A percentile compares a stretch with the other conserved stretches of the same genome.
phyloP scores from a whole-genome alignment of 345 rosid genomes.

The Gossypium anomalum region DNA sequence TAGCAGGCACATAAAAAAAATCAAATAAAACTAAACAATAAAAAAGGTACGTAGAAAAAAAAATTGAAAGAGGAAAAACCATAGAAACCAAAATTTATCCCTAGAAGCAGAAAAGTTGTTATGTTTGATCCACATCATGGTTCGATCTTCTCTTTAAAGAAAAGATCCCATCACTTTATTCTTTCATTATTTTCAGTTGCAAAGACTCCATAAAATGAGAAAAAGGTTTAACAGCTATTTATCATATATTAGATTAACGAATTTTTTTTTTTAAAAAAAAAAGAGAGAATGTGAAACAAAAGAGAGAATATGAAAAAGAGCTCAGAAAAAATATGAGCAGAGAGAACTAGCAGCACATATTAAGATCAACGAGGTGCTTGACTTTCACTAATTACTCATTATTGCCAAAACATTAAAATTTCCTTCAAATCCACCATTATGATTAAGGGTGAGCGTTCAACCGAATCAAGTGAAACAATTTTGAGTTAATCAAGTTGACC shows the following conservation, averaged over 20 bases:
- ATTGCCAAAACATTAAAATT: conserved; percentile 16
- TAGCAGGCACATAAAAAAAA: too few species aligned
- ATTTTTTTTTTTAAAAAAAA: too few species aligned
- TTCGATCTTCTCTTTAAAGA: conserved; percentile 9
- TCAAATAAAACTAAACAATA: too few species aligned
- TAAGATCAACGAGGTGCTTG: conserved; percentile 55
- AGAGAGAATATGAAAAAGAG: conserved; percentile 1
- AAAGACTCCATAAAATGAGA: not conserved
- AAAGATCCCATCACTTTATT: conserved; percentile 31
- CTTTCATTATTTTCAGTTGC: not conserved
- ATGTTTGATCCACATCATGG: conserved; percentile 59
- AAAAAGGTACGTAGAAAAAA: too few species aligned
- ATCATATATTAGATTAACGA: not conserved
- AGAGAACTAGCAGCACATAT: conserved; percentile 43
- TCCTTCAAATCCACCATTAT: too few species aligned
- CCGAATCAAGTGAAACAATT: too few species aligned
- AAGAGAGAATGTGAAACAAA: not conserved
- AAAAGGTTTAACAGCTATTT: not conserved
- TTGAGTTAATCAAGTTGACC: too few species aligned
- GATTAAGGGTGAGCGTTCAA: too few species aligned
- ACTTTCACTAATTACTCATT: conserved; percentile 40
- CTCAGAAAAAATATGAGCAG: conserved; percentile 42
- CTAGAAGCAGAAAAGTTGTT: conserved; percentile 34
- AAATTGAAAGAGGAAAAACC: conserved; percentile 17
- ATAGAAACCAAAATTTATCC: conserved; percentile 47